These are phyloP conservation scores for Blastocystis sp. DNA, from an alignment of 352 stramenopile species.

Conservation along the genomic window DNA sequence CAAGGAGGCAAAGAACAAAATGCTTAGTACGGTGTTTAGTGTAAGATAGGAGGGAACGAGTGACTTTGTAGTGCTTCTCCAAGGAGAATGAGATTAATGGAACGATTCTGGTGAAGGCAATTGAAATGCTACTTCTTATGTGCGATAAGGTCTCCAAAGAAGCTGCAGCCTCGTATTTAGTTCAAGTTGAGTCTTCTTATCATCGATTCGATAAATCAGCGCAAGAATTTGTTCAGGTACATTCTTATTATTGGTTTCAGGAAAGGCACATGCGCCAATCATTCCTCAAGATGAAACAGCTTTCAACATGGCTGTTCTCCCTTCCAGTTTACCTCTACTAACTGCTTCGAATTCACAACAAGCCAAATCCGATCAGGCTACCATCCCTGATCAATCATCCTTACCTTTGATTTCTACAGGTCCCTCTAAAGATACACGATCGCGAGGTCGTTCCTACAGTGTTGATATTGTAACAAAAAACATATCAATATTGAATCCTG, in stretches of 20 bases:
- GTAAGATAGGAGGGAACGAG: not conserved
- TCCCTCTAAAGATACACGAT: not conserved
- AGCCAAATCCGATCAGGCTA: too few species aligned
- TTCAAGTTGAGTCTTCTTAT: not conserved
- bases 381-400: not conserved
- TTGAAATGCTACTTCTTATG: slow-evolving; percentile 15
- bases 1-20: not conserved
- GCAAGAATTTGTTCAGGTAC: slow-evolving; percentile 11
- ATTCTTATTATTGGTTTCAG: not conserved
- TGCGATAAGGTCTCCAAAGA: not conserved
- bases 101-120: slow-evolving; percentile 8
- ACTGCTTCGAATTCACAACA: not conserved
- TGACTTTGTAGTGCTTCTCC: not conserved
- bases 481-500: not conserved
- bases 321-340: too few species aligned
- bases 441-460: not conserved
- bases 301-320: too few species aligned
- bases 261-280: not conserved
- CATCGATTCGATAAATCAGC: not conserved
- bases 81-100: slow-evolving; percentile 52
- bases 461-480: slow-evolving; percentile 2
- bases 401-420: not conserved
- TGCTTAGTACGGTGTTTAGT: not conserved
- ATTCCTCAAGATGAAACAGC: too few species aligned
- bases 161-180: not conserved